These are phyloP conservation scores for Erythrobasidium yunnanense DNA, from an alignment of 768 basidiomycete species.

Conservation along the genomic window DNA sequence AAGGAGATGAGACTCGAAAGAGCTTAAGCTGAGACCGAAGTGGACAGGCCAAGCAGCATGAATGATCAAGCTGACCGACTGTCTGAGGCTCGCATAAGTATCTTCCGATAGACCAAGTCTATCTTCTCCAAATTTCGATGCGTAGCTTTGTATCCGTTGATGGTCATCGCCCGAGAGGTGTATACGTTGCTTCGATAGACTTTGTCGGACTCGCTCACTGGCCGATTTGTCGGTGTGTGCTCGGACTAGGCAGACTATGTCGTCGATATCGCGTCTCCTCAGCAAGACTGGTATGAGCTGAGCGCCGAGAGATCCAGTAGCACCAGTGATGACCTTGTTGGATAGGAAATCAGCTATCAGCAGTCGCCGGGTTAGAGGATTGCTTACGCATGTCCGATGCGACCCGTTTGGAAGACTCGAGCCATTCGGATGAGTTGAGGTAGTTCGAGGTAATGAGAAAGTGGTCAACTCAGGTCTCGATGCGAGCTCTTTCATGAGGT, in stretches of 20 bases:
- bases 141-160: constrained; percentile 9
- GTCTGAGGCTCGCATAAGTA: constrained; percentile 18
- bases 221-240: constrained; percentile 34
- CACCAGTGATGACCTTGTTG: constrained; percentile 41
- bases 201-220: constrained; percentile 15
- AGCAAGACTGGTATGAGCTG: constrained; percentile 34
- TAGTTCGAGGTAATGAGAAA: neutral
- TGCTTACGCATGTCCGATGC: constrained; percentile 2
- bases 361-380: too few species aligned
- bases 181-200: constrained; percentile 16
- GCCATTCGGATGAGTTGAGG: neutral
- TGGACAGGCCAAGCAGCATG: constrained; percentile 28
- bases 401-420: too few species aligned
- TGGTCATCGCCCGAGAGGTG: neutral
- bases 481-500: constrained; percentile 6
- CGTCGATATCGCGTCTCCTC: constrained; percentile 2
- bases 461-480: too few species aligned
- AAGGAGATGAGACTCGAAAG: constrained; percentile 14
- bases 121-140: constrained; percentile 27
- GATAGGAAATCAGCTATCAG: too few species aligned
- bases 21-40: constrained; percentile 5
- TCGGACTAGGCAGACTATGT: constrained; percentile 39
- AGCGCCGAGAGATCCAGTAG: constrained; percentile 40
- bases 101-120: constrained; percentile 33
- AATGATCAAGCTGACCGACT: neutral